These are phyloP conservation scores for Cubamyces sp. DNA, from an alignment of 768 basidiomycete species.

Conservation along the genomic window DNA sequence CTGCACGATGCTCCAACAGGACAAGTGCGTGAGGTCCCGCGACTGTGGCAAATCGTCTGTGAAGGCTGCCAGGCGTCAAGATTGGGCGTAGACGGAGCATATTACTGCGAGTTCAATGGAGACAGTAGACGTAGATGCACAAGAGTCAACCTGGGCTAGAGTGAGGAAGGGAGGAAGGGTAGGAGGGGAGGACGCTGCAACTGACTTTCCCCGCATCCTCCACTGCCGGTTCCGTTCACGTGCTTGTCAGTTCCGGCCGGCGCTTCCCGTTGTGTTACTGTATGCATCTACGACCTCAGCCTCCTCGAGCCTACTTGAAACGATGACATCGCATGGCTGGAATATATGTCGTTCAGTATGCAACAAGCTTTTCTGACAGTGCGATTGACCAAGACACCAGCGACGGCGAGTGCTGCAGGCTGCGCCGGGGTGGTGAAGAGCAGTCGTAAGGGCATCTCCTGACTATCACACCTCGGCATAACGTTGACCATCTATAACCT, in stretches of 20 bases:
- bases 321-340: too few relatives aligned
- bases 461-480: too few relatives aligned
- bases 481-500: too few relatives aligned
- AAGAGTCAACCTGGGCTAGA: too few relatives aligned
- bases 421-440: too few relatives aligned
- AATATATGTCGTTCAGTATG: too few relatives aligned
- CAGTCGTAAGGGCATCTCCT: too few relatives aligned
- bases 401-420: too few relatives aligned
- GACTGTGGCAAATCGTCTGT: conserved; percentile 61
- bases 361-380: too few relatives aligned
- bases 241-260: conserved; percentile 2
- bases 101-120: not conserved
- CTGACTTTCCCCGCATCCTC: conserved; percentile 15
- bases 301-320: too few relatives aligned
- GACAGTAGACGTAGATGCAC: not conserved
- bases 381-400: too few relatives aligned
- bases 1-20: conserved; percentile 86
- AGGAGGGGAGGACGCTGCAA: not conserved
- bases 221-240: conserved; percentile 8
- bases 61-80: conserved; percentile 8
- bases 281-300: too few relatives aligned
- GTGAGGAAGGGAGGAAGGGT: not conserved
- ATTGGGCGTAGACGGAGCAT: conserved; percentile 24
- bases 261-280: not conserved
- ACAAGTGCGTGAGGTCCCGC: conserved; percentile 76